Conservation (phyloP, 2,329 filamentous ascomycete genomes). For the Trichophyton simii region DNA sequence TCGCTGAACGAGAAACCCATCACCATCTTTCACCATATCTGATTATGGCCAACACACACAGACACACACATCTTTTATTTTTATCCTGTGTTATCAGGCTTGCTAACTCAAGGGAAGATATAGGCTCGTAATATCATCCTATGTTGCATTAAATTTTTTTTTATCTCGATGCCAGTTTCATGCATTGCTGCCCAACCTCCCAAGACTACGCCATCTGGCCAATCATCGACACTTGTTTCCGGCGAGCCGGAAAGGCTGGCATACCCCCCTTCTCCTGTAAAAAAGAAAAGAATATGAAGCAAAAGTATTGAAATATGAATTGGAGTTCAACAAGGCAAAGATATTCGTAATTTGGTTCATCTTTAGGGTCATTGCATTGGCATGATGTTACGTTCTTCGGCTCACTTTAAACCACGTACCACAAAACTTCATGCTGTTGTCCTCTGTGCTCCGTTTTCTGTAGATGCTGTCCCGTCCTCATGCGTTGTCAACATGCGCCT, state of each 20-base stretch:
- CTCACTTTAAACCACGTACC: no score
- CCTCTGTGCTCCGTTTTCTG: no score
- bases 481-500: no score
- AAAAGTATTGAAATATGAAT: no score
- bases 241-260: not conserved
- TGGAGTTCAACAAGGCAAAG: no score
- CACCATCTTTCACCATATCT: slow-evolving; percentile 19
- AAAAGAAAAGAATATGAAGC: not conserved
- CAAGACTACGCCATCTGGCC: not conserved
- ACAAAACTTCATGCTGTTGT: no score
- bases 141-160: not conserved
- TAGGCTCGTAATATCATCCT: not conserved
- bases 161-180: not conserved
- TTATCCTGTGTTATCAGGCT: not conserved
- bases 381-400: no score
- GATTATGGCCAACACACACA: slow-evolving; percentile 1
- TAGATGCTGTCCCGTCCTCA: no score
- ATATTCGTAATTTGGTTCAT: no score
- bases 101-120: not conserved
- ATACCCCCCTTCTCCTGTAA: not conserved
- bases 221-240: not conserved
- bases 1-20: slow-evolving; percentile 19
- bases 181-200: slow-evolving; percentile 4
- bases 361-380: no score
- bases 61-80: not conserved